Evolutionary conservation across 163 green algal species (phyloP).

Genomic region (Chlorella variabilis): DNA sequence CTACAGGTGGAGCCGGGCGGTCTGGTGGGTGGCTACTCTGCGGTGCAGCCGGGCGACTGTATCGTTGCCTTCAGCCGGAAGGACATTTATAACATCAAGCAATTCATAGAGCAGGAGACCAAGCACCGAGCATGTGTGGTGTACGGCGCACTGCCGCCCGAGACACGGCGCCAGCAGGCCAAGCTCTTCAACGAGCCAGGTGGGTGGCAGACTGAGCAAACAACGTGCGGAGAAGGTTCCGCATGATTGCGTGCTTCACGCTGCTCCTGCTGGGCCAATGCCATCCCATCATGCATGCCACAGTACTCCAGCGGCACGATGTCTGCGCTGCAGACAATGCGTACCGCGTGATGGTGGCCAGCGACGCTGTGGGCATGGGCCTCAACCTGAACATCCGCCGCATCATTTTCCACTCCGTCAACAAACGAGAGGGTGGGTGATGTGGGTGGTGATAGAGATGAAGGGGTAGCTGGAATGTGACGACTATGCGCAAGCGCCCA

Average conservation of each 20-base stretch:
- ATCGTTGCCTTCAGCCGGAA: conserved; percentile 92
- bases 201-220: not conserved
- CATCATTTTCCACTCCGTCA: conserved; percentile 85
- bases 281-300: too few relatives aligned
- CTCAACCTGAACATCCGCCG: conserved; percentile 94
- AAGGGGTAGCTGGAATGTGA: not conserved
- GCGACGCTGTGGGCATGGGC: conserved; percentile 92
- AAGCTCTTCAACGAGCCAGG: conserved; percentile 78
- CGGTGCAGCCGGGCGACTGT: conserved; percentile 86
- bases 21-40: conserved; percentile 63
- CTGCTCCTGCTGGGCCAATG: not conserved
- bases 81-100: conserved; percentile 84
- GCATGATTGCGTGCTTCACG: too few relatives aligned
- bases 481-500: too few relatives aligned
- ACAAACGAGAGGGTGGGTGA: conserved; percentile 64
- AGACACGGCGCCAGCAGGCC: conserved; percentile 87
- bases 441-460: not conserved
- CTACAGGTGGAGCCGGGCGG: conserved; percentile 58
- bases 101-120: conserved; percentile 56
- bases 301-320: too few relatives aligned
- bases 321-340: conserved; percentile 54
- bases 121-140: conserved; percentile 75
- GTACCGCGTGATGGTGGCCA: conserved; percentile 77
- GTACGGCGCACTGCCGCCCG: conserved; percentile 93
- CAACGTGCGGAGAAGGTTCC: too few relatives aligned